These are phyloP conservation scores for Claviceps monticola DNA, from an alignment of 2,329 filamentous ascomycete species.

Conservation along the genomic window DNA sequence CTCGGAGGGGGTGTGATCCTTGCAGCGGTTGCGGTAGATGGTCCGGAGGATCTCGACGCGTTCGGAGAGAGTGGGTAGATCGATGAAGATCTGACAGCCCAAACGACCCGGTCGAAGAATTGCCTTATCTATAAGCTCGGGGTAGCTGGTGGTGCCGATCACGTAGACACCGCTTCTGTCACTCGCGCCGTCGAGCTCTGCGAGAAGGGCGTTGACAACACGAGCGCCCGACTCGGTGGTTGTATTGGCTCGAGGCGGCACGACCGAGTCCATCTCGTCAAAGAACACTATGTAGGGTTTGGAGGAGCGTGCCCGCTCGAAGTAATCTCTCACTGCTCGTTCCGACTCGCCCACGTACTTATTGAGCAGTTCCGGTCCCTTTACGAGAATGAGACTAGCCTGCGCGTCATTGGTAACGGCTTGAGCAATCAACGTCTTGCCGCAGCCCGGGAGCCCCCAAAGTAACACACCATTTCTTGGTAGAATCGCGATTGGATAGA, in stretches of 20 bases:
- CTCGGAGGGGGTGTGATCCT: constrained; percentile 27
- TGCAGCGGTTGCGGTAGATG: constrained; percentile 34
- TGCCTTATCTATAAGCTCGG: constrained; percentile 91
- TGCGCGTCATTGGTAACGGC: constrained; percentile 91
- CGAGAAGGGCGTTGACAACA: constrained; percentile 89
- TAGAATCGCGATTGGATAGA: too few species aligned
- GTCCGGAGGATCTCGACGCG: constrained; percentile 76
- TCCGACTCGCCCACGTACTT: constrained; percentile 97
- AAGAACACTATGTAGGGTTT: constrained; percentile 95
- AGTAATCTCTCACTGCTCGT: constrained; percentile 81
- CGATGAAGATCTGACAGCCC: constrained; percentile 79
- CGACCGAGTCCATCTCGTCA: constrained; percentile 88
- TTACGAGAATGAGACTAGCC: constrained; percentile 96
- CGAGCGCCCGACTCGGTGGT: constrained; percentile 73
- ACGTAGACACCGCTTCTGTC: constrained; percentile 80
- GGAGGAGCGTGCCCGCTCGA: constrained; percentile 72
- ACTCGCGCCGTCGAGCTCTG: constrained; percentile 79
- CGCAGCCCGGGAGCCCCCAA: constrained; percentile 93
- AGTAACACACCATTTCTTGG: constrained; percentile 57
- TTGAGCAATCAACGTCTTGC: constrained; percentile 91
- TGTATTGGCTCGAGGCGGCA: constrained; percentile 65
- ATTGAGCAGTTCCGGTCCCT: constrained; percentile 89
- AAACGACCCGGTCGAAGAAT: constrained; percentile 87
- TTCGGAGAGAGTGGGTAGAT: constrained; percentile 65
- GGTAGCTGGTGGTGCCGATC: constrained; percentile 86